Evolutionary conservation across 805 yeast genomes (phyloP).

Genomic region (Osmozyma mogii): DNA sequence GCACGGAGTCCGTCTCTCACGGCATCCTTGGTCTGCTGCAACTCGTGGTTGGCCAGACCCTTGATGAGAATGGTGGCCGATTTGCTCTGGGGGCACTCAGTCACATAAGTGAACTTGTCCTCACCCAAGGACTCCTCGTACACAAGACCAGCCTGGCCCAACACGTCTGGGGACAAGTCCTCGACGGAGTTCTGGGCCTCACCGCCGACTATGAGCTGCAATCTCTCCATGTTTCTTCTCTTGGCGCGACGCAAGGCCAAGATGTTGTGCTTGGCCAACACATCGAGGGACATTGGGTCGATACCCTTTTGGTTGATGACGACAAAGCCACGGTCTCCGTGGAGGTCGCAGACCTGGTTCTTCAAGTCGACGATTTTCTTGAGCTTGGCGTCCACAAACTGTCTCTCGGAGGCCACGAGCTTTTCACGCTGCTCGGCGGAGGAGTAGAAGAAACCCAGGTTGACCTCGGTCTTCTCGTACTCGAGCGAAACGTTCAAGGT

Average conservation of each 20-base stretch:
- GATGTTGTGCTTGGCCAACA: slow-evolving; percentile 86
- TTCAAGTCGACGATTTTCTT: slow-evolving; percentile 87
- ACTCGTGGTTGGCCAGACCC: slow-evolving; percentile 85
- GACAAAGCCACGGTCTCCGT: slow-evolving; percentile 72
- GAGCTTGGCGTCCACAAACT: slow-evolving; percentile 89
- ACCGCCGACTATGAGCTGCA: slow-evolving; percentile 94
- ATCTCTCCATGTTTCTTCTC: slow-evolving; percentile 98
- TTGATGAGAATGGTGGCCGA: slow-evolving; percentile 86
- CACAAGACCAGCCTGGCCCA: slow-evolving; percentile 86
- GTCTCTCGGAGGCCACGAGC: slow-evolving; percentile 86
- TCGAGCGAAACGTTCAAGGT: slow-evolving; percentile 91
- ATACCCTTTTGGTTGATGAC: slow-evolving; percentile 97
- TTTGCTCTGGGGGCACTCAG: slow-evolving; percentile 83
- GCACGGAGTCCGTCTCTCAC: slow-evolving; percentile 95
- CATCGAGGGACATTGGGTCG: slow-evolving; percentile 95
- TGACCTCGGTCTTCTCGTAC: slow-evolving; percentile 96
- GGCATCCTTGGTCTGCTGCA: slow-evolving; percentile 93
- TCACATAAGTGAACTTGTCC: slow-evolving; percentile 93
- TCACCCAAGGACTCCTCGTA: slow-evolving; percentile 93
- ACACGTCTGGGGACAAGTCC: slow-evolving; percentile 67
- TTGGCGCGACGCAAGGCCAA: slow-evolving; percentile 96
- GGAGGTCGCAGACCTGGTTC: slow-evolving; percentile 80
- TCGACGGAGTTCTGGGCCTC: slow-evolving; percentile 97
- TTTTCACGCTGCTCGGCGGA: slow-evolving; percentile 94
- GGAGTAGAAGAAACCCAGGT: slow-evolving; percentile 91